Conservation (phyloP, 345 rosid genomes). For the Melaleuca alternifolia region DNA sequence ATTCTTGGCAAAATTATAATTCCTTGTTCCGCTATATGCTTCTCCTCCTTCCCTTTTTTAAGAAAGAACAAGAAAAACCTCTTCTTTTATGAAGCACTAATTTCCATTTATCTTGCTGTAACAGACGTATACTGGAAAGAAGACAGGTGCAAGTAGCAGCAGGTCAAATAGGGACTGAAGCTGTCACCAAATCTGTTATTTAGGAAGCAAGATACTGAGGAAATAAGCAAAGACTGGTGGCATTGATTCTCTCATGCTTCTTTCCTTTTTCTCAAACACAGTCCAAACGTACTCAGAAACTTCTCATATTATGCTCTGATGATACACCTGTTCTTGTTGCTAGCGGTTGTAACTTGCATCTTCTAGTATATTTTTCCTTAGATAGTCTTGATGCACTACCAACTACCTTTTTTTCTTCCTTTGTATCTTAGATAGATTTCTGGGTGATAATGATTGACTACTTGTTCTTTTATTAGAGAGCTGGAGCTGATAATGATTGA, state of each 20-base stretch:
- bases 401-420: background rate
- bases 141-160: conserved; percentile 13
- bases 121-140: conserved; percentile 34
- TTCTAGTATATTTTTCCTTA: background rate
- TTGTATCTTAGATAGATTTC: background rate
- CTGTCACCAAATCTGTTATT: background rate
- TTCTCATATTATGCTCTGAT: background rate
- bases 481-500: background rate
- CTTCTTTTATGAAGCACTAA: background rate
- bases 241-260: background rate
- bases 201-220: background rate
- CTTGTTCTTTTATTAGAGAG: background rate
- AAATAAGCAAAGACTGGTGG: background rate
- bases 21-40: background rate
- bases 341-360: background rate
- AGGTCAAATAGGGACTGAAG: conserved; percentile 24
- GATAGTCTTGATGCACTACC: background rate
- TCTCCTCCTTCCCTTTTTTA: too few species aligned
- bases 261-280: background rate
- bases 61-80: background rate
- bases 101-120: background rate
- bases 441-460: background rate
- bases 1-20: background rate
- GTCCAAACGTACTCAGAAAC: background rate
- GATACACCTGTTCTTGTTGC: background rate